phyloP scores from a whole-genome alignment of 441 rosid species.

The Gossypium aridum region DNA sequence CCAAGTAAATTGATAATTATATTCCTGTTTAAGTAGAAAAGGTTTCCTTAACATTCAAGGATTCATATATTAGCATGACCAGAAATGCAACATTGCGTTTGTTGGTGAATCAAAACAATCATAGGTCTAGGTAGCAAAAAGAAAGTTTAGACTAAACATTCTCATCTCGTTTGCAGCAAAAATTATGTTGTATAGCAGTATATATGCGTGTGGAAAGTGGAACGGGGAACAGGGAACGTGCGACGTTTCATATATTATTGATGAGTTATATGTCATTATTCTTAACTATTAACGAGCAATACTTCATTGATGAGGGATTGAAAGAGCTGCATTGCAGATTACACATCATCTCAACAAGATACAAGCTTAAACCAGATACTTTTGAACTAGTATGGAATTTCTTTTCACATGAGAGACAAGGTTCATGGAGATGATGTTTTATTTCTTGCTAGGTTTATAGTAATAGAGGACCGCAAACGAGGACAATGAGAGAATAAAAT shows the following conservation, averaged over 20 bases:
- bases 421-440: slow-evolving; percentile 9
- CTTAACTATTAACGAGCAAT: slow-evolving; percentile 1
- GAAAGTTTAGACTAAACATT: neutral
- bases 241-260: neutral
- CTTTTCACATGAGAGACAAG: neutral
- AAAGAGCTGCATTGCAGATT: slow-evolving; percentile 7
- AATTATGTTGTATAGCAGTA: neutral
- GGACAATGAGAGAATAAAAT: slow-evolving; percentile 8
- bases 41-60: neutral
- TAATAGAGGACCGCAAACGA: neutral
- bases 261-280: neutral
- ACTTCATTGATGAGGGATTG: neutral
- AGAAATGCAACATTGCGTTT: neutral
- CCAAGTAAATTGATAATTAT: neutral
- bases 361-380: slow-evolving; percentile 13
- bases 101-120: neutral
- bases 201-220: neutral
- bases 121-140: neutral
- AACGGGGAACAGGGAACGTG: neutral
- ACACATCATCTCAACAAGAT: slow-evolving; percentile 8
- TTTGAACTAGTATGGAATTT: slow-evolving; percentile 6
- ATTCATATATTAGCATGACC: neutral
- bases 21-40: slow-evolving; percentile 1
- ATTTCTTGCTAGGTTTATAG: slow-evolving; percentile 12
- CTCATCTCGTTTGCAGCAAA: neutral